Conservation (phyloP, 176 grass and related monocot genomes). For the Themeda triandra region DNA sequence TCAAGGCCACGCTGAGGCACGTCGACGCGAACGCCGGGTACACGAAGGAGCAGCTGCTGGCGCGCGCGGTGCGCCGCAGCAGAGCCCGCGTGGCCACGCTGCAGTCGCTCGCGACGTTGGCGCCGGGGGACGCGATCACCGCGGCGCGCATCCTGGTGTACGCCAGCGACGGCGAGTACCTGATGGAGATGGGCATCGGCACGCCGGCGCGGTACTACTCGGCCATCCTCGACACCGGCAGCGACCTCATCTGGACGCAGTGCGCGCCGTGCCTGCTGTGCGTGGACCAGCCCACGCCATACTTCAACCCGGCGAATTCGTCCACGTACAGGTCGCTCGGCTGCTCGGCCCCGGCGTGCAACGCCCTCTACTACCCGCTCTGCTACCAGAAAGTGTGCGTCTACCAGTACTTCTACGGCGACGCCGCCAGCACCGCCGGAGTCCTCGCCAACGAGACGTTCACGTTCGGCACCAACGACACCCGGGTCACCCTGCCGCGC, state of each 20-base stretch:
- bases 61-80: constrained; percentile 54
- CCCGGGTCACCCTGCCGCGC: constrained; percentile 29
- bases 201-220: constrained; percentile 55
- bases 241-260: constrained; percentile 75
- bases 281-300: constrained; percentile 56
- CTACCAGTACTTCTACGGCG: constrained; percentile 71
- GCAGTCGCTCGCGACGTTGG: constrained; percentile 38
- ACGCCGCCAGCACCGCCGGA: constrained; percentile 56
- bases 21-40: constrained; percentile 39
- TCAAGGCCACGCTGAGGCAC: constrained; percentile 48
- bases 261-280: constrained; percentile 64
- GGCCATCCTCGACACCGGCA: constrained; percentile 56
- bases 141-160: constrained; percentile 37
- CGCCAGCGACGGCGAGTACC: constrained; percentile 64
- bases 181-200: constrained; percentile 68
- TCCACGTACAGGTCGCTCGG: constrained; percentile 29
- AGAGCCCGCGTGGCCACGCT: constrained; percentile 32
- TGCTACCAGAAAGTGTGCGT: constrained; percentile 59
- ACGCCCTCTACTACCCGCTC: constrained; percentile 45
- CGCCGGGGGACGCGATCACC: constrained; percentile 21
- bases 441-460: constrained; percentile 74
- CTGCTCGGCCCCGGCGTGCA: constrained; percentile 42
- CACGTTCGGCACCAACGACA: constrained; percentile 52
- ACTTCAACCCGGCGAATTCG: constrained; percentile 39
- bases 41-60: constrained; percentile 33